Evolutionary conservation across 23 red algal genomes (phyloP), one percentile per base, ranked within the genome.

Genomic region (Gracilaria gracilis): DNA sequence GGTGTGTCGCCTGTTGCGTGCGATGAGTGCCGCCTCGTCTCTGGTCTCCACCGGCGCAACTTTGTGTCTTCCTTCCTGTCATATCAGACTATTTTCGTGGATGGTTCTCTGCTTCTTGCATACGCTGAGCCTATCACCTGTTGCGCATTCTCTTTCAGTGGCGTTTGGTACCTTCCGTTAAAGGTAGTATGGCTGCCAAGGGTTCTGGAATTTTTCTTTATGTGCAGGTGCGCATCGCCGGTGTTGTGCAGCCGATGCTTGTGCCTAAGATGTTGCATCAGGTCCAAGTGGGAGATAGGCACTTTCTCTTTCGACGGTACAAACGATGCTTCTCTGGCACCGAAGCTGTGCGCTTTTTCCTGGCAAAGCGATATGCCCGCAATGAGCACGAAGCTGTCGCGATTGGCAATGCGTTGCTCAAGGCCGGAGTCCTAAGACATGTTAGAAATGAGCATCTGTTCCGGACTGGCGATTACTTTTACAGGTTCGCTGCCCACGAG

Each of bases 371-470:
- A 25, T 75, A 40, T 67, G 88, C 88, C 0, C 47, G 65, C 28
- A 73, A 59, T 29, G 75, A 81, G 37, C 53, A 69, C 42, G 88
- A 75, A 59, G 88, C 88, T 27, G 23, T 91, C 6, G 74, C 88
- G 16, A 66, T 91, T 44, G 88, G 88, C 57, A 83, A 81, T 57
- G 88, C 76, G 15, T 48, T 91, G 31, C 88, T 91, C 13, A 83
- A 67, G 62, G 74, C 88, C 44, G 88, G 88, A 61, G 74, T 91
- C 35, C 53, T 91, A 4, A 49, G 77, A 23, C 88, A 91, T 48
- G 88, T 91, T 40, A 80, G 64, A 13, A 83, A 91, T 75, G 88
- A 91, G 77, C 88, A 91, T 73, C 47, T 81, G 4, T 91, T 91
- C 46, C 59, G 79, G 19, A 83, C 62, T 50, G 88, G 75, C 9